Percentiles rank a stretch among this genome's conserved stretches.
phyloP scores from a whole-genome alignment of 805 yeast species.

The Nakazawaea holstii region DNA sequence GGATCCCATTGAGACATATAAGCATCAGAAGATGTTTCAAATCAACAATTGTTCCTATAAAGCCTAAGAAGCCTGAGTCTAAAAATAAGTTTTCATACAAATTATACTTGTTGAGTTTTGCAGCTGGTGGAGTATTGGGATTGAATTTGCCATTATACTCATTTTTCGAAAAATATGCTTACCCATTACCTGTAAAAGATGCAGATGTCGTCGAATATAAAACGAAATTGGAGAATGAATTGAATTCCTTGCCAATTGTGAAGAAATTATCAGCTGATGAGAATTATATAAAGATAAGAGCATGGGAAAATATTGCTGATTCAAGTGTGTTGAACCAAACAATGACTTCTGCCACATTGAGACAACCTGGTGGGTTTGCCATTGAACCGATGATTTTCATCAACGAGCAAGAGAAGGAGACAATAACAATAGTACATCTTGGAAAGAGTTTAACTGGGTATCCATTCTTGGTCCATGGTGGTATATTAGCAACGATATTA shows the following conservation, averaged over 20 bases:
- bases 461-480: slow-evolving; percentile 87
- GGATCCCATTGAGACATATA: not conserved
- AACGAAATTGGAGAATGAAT: slow-evolving; percentile 37
- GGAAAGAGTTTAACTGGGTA: slow-evolving; percentile 81
- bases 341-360: slow-evolving; percentile 47
- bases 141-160: slow-evolving; percentile 10
- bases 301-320: slow-evolving; percentile 40
- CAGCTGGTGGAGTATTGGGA: slow-evolving; percentile 4
- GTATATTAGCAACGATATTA: slow-evolving; percentile 72
- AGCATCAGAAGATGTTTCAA: not conserved
- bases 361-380: slow-evolving; percentile 75
- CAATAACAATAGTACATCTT: slow-evolving; percentile 64
- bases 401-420: slow-evolving; percentile 48
- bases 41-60: not conserved
- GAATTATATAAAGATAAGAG: slow-evolving; percentile 29
- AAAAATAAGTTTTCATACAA: slow-evolving; percentile 1
- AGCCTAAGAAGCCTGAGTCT: not conserved
- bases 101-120: slow-evolving; percentile 1
- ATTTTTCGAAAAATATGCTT: not conserved
- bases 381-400: slow-evolving; percentile 68
- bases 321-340: slow-evolving; percentile 28
- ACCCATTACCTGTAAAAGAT: slow-evolving; percentile 13
- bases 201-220: slow-evolving; percentile 18
- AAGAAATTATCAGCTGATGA: slow-evolving; percentile 37
- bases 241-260: slow-evolving; percentile 46